phyloP scores from a whole-genome alignment of 2,329 filamentous ascomycete species.

The Coniella lustricola region DNA sequence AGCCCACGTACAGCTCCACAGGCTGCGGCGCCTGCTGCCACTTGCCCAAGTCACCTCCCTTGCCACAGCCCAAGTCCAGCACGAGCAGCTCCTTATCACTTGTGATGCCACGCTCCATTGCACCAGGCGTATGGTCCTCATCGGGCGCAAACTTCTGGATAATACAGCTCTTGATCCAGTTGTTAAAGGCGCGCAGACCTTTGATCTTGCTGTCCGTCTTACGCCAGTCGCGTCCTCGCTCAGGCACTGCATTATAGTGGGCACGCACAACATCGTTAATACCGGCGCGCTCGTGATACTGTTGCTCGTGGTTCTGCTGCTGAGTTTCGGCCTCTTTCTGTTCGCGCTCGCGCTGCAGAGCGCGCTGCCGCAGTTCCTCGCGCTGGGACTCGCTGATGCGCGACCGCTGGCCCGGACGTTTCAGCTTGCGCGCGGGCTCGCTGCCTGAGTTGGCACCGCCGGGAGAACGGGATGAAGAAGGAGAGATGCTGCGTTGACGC shows the following conservation, averaged over 20 bases:
- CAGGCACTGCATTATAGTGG: conserved; percentile 93
- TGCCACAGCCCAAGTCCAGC: conserved; percentile 91
- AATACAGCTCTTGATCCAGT: conserved; percentile 96
- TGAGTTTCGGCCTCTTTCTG: conserved; percentile 29
- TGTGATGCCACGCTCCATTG: conserved; percentile 44
- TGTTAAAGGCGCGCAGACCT: conserved; percentile 90
- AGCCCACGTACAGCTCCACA: conserved; percentile 87
- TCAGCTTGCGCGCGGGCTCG: conserved; percentile 55
- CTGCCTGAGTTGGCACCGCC: conserved; percentile 2
- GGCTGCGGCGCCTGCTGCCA: conserved; percentile 92
- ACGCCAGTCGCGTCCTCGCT: conserved; percentile 90
- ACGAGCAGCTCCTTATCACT: conserved; percentile 63
- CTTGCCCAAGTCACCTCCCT: conserved; percentile 90
- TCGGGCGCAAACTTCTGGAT: conserved; percentile 93
- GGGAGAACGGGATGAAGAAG: conserved; percentile 20
- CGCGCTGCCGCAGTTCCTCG: conserved; percentile 58
- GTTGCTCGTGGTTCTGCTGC: conserved; percentile 33
- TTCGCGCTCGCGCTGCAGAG: conserved; percentile 50
- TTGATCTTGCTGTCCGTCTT: conserved; percentile 93
- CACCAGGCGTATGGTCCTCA: conserved; percentile 62
- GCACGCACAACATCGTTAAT: conserved; percentile 82
- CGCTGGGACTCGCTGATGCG: conserved; percentile 62
- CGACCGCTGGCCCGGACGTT: conserved; percentile 59
- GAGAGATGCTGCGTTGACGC: conserved; percentile 47
- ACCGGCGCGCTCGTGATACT: conserved; percentile 45